These are phyloP conservation scores for Micromonas commoda DNA, from an alignment of 139 green algal species.

Conservation along the genomic window DNA sequence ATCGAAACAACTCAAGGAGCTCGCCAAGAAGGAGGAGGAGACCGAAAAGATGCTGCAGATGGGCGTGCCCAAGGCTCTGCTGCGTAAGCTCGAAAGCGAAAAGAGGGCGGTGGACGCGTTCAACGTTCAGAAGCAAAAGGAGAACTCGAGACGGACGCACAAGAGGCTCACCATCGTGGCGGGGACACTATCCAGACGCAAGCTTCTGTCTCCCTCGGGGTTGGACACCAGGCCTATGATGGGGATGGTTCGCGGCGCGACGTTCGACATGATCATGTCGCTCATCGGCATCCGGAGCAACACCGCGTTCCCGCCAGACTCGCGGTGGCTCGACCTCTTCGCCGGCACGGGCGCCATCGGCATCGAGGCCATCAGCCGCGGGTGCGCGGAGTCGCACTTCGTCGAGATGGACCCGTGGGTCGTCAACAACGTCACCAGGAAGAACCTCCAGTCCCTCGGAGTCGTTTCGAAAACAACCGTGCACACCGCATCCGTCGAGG, in stretches of 20 bases:
- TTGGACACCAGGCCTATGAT: conserved; percentile 44
- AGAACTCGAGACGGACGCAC: conserved; percentile 19
- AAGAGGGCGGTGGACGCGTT: neutral
- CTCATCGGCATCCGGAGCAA: conserved; percentile 16
- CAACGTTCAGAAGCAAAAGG: conserved; percentile 12
- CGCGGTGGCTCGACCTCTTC: conserved; percentile 48
- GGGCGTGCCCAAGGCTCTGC: neutral
- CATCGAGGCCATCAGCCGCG: conserved; percentile 38
- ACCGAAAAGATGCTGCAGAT: neutral
- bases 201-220: conserved; percentile 34
- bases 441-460: conserved; percentile 48
- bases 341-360: conserved; percentile 44
- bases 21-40: neutral
- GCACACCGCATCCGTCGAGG: conserved; percentile 52
- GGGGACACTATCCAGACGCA: conserved; percentile 19
- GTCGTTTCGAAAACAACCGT: conserved; percentile 47
- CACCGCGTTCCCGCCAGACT: conserved; percentile 23
- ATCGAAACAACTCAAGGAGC: neutral
- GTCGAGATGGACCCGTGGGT: conserved; percentile 84
- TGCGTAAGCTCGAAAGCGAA: conserved; percentile 2
- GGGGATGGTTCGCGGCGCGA: conserved; percentile 43
- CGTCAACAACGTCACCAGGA: conserved; percentile 50
- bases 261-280: conserved; percentile 46
- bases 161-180: conserved; percentile 30
- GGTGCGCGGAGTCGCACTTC: conserved; percentile 66